Evolutionary conservation across 1,284 basidiomycete species (phyloP), one percentile per base, ranked within the genome.

Genomic region (Leccinum pseudoinsigne): DNA sequence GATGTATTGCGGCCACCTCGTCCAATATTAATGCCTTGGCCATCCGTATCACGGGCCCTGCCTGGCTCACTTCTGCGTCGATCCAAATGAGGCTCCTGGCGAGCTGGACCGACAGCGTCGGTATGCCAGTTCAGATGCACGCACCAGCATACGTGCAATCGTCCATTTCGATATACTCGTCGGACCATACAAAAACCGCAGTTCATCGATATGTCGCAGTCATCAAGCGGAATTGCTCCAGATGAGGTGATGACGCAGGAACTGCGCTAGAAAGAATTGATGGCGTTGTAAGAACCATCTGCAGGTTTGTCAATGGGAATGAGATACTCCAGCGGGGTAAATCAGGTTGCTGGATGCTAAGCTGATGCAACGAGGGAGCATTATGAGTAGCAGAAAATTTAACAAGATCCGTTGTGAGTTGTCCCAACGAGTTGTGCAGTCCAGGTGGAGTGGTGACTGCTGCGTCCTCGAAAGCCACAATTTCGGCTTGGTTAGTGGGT

Each of bases 91-190:
- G 80, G 63, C 79, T 82, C 57, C 68, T 71, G 50, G 84, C 83
- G 16, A 87, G 72, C 47, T 81, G 74, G 38, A 84, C 84, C 50
- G 88, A 71, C 16, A 28, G 28, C 28, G 28, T 28, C 28, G 81
- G 81, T 1, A 67, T 68, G n/a, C 86, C 85, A 53, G 76, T 79
- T 79, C 12, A 89, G 69, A 66, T 84, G 80, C 11, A 82, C 80
- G 67, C 86, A 89, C 86, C 86, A 88, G 26, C 86, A 80, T 55
- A 89, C 72, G 69, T 88, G 85, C 57, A 89, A 70, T 54, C 73
- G 74, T 50, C 72, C 70, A 58, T 69, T 72, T 21, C 83, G 86
- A 64, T 85, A 88, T 16, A 80, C 78, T 79, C 11, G 63, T 65
- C n/a, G 78, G 75, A 3, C 81, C 80, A 34, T 74, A 68, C 26